Base-by-base conservation (phyloP, 2,329 filamentous ascomycete genomes). In the Dactylellina parvicollis region DNA sequence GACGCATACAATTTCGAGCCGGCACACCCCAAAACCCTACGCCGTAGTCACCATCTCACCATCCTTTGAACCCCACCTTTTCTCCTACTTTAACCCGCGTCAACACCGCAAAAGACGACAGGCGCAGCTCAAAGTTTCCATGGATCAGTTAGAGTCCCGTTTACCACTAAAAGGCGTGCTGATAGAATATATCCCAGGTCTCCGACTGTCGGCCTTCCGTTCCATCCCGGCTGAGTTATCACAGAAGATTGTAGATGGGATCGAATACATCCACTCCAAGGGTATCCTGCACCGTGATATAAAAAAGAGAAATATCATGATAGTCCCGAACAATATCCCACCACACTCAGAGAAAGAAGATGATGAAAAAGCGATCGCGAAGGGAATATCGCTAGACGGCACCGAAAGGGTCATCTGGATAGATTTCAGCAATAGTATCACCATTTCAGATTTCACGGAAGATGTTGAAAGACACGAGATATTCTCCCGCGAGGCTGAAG, bases 361-460 rank as follows among this genome's bases (percentile, higher is more conserved):
- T n/a, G n/a, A n/a, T 14, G 34, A 38, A 38, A 14, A 3, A 38
- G 34, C 12, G 12, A 38, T 20, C 30, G 28, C 28, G 57, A 64
- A n/a, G 66, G 56, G 26, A 52, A 16, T 44, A 30, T 16, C 3
- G 50, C 49, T 5, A 44, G 52, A 65, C 22, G 67, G 67, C 0
- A 54, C 18, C 12, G 67, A 72, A 49, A 57, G 65, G 26, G 67
- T 72, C 2, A 34, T 59, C 16, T 72, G 67, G 67, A 72, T 72
- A 20, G 67, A 72, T 52, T 72, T 72, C 36, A 72, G 67, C 32
- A 72, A 72, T 47, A 72, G 67, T 30, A 36, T 72, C 26, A 40
- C 34, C 1, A 22, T 72, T 16, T 28, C 40, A 4, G 52, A 65
- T 34, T 71, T 64, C 20, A 26, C 10, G 4, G 59, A 38, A 0